Evolutionary conservation across 768 basidiomycete species (phyloP).

Genomic region (Pisolithus albus): DNA sequence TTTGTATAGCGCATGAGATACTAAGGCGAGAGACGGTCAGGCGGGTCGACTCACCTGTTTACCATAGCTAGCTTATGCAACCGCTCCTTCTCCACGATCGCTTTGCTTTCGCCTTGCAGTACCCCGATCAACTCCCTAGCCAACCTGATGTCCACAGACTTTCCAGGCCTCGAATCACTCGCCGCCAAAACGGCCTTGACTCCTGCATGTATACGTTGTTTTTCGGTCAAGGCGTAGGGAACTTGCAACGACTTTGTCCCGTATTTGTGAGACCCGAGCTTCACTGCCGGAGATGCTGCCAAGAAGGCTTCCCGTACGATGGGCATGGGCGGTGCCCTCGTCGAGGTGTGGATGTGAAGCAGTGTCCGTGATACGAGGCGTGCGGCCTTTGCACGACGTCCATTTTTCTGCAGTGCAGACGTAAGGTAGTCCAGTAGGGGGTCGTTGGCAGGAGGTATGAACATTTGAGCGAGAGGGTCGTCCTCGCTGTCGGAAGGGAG

Average conservation of each 20-base stretch:
- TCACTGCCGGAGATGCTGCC: conserved; percentile 64
- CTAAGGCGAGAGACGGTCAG: background rate
- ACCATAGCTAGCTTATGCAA: conserved; percentile 66
- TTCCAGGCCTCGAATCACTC: conserved; percentile 49
- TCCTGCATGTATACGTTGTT: conserved; percentile 67
- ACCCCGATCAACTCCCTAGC: conserved; percentile 74
- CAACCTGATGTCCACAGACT: conserved; percentile 58
- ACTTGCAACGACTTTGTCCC: conserved; percentile 59
- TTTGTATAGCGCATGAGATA: conserved; percentile 7
- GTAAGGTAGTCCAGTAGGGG: conserved; percentile 67
- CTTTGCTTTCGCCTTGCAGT: conserved; percentile 54
- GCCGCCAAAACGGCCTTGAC: conserved; percentile 67
- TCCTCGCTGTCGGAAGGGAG: background rate
- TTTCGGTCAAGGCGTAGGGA: conserved; percentile 71
- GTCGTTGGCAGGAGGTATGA: conserved; percentile 69
- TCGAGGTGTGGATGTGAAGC: conserved; percentile 65
- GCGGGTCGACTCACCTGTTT: conserved; percentile 52
- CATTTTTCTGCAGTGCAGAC: conserved; percentile 54
- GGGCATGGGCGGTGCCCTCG: conserved; percentile 71
- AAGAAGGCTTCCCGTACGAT: conserved; percentile 70
- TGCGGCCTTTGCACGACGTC: conserved; percentile 56
- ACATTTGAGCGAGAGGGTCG: conserved; percentile 22
- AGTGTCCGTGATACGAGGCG: conserved; percentile 55
- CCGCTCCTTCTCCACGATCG: conserved; percentile 54
- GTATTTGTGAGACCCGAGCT: conserved; percentile 48